phyloP scores from a whole-genome alignment of 2,329 filamentous ascomycete species.

The Raffaelea deltoideospora region DNA sequence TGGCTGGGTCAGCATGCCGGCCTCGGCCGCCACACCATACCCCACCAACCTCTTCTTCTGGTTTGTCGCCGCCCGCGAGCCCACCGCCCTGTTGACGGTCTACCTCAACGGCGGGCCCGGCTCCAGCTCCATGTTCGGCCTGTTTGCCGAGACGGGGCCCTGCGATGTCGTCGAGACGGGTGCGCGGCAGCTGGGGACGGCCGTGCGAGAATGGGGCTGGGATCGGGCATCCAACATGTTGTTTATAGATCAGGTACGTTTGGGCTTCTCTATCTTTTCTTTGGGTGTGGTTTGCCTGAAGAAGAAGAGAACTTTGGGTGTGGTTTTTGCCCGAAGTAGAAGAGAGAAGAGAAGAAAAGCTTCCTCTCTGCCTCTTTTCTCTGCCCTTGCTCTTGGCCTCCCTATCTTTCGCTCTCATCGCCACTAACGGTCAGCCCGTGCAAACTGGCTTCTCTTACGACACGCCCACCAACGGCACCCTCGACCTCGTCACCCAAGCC shows the following conservation, averaged over 20 bases:
- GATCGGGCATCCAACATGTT: slow-evolving; percentile 40
- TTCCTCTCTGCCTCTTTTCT: neutral
- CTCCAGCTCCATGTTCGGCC: slow-evolving; percentile 46
- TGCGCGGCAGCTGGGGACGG: slow-evolving; percentile 34
- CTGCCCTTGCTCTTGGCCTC: neutral
- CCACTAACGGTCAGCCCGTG: slow-evolving; percentile 35
- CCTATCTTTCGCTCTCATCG: neutral
- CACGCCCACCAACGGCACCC: slow-evolving; percentile 42
- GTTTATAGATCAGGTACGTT: slow-evolving; percentile 38
- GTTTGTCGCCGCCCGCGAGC: slow-evolving; percentile 30
- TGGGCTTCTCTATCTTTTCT: neutral
- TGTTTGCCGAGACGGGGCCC: slow-evolving; percentile 45
- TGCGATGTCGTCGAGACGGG: slow-evolving; percentile 34
- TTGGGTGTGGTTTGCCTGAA: too few species aligned
- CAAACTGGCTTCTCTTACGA: slow-evolving; percentile 59
- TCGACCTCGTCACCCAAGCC: slow-evolving; percentile 28
- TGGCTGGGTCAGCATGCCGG: slow-evolving; percentile 52
- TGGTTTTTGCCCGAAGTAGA: too few species aligned
- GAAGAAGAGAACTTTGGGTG: too few species aligned
- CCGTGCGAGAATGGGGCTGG: slow-evolving; percentile 49
- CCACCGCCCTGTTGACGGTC: slow-evolving; percentile 31
- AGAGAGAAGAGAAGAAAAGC: too few species aligned
- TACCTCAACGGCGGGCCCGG: slow-evolving; percentile 57
- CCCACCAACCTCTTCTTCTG: slow-evolving; percentile 37
- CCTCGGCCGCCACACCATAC: too few species aligned